phyloP scores from a whole-genome alignment of 257 asterid genomes.

The Solanum neorickii region DNA sequence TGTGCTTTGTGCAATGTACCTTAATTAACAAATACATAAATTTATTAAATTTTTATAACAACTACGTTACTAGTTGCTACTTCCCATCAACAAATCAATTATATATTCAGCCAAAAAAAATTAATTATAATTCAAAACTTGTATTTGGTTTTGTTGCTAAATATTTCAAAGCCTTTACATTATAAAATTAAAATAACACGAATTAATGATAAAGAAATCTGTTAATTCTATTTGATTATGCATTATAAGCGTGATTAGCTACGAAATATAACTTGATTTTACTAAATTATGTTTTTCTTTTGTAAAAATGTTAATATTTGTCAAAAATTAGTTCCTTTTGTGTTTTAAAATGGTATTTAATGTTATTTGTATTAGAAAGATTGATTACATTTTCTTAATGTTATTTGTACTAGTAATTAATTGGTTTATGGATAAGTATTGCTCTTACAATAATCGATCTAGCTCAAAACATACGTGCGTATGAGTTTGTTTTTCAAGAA shows the following conservation, averaged over 20 bases:
- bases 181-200: background rate
- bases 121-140: background rate
- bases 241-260: background rate
- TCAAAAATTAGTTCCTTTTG: background rate
- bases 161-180: no score
- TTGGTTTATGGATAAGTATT: no score
- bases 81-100: background rate
- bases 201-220: background rate
- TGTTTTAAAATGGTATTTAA: background rate
- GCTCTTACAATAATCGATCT: no score
- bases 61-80: background rate
- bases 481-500: no score
- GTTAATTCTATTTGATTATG: background rate
- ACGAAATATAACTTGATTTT: background rate
- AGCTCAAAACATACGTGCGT: no score
- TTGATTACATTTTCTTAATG: no score
- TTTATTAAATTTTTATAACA: background rate
- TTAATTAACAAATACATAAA: background rate
- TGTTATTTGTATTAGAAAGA: no score
- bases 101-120: background rate
- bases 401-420: no score
- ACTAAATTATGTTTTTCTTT: background rate
- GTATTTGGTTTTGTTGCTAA: background rate
- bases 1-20: slow-evolving; percentile 8
- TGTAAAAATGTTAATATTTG: background rate